A percentile compares a stretch with the other conserved stretches of the same genome.
Conservation (phyloP, 345 rosid genomes). For the Streptanthus diversifolius region DNA sequence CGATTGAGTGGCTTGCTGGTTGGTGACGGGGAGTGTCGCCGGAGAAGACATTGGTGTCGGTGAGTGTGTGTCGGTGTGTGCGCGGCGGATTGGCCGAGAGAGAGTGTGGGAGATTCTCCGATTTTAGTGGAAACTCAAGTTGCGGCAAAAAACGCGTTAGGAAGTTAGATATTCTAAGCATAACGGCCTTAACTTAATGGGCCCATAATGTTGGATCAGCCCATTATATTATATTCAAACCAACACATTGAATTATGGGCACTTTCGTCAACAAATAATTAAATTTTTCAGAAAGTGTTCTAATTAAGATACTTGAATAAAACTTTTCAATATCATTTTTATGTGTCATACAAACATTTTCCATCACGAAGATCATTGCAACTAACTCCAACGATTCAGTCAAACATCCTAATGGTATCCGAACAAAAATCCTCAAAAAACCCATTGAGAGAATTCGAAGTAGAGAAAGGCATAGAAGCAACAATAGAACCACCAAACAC, state of each 20-base stretch:
- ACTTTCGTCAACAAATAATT: too few species aligned
- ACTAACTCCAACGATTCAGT: conserved; percentile 63
- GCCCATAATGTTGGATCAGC: conserved; percentile 6
- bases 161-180: background rate
- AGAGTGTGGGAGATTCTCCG: background rate
- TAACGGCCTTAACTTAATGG: background rate
- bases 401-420: conserved; percentile 68
- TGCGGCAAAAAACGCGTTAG: background rate
- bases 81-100: conserved; percentile 15
- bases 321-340: too few species aligned
- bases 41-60: conserved; percentile 33
- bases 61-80: background rate
- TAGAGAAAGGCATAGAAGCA: conserved; percentile 51
- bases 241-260: background rate
- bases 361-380: conserved; percentile 72
- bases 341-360: conserved; percentile 43
- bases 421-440: conserved; percentile 74
- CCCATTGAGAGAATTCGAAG: conserved; percentile 45
- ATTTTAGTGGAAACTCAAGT: conserved; percentile 14
- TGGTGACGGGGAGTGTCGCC: conserved; percentile 30
- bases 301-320: too few species aligned
- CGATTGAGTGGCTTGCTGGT: conserved; percentile 26
- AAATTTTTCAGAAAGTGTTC: too few species aligned
- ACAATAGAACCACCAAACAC: conserved; percentile 66
- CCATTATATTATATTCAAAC: background rate